These are phyloP conservation scores for Globisporangium perplexum DNA, from an alignment of 352 stramenopile species.

Conservation along the genomic window DNA sequence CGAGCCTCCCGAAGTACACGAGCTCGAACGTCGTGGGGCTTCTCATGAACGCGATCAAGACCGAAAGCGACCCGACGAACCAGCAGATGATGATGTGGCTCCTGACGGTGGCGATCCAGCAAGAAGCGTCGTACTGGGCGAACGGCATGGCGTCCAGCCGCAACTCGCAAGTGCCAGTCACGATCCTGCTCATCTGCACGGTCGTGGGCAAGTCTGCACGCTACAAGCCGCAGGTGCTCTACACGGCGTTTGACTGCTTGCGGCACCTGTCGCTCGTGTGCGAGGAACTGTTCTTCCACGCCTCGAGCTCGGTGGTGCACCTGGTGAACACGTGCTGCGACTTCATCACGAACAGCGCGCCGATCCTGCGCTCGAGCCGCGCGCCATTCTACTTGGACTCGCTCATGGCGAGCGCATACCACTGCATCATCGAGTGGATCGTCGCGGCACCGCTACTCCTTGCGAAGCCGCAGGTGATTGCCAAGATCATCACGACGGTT, in stretches of 20 bases:
- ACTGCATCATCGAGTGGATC: slow-evolving; percentile 85
- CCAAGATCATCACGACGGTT: slow-evolving; percentile 77
- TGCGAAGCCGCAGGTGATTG: slow-evolving; percentile 65
- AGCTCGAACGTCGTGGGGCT: slow-evolving; percentile 83
- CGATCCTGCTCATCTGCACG: slow-evolving; percentile 79
- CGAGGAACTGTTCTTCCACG: slow-evolving; percentile 70
- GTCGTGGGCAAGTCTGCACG: slow-evolving; percentile 76
- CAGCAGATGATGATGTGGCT: slow-evolving; percentile 89
- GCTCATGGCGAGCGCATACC: slow-evolving; percentile 71
- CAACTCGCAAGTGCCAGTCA: slow-evolving; percentile 83
- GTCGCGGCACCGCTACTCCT: slow-evolving; percentile 66
- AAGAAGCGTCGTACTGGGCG: slow-evolving; percentile 84
- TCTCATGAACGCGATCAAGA: slow-evolving; percentile 80
- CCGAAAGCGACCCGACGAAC: slow-evolving; percentile 77
- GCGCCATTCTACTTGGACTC: slow-evolving; percentile 81
- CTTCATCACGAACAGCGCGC: slow-evolving; percentile 77
- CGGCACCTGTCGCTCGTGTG: slow-evolving; percentile 76
- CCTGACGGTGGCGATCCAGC: slow-evolving; percentile 79
- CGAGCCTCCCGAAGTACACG: slow-evolving; percentile 76
- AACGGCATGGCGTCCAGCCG: slow-evolving; percentile 71
- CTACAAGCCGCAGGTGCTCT: slow-evolving; percentile 81
- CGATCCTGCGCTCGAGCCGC: slow-evolving; percentile 61
- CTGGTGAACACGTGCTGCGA: slow-evolving; percentile 82
- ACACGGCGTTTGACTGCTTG: slow-evolving; percentile 83
- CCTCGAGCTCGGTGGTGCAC: slow-evolving; percentile 72